Base-by-base conservation (phyloP, 345 rosid genomes). In the Psidium friedrichsthalianum region DNA sequence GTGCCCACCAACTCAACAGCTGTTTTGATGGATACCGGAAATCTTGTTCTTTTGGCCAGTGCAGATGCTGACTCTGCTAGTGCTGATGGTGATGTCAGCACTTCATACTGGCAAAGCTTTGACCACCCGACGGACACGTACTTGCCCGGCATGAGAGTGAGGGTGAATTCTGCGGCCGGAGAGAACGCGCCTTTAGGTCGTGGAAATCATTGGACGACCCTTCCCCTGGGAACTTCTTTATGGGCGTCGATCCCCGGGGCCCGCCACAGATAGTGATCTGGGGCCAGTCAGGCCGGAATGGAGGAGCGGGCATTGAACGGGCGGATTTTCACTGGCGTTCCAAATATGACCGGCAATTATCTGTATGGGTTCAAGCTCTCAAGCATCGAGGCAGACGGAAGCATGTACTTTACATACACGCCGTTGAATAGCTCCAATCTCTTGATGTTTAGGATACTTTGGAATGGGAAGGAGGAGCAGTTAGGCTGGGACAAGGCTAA, bases 271-370 rank as follows among this genome's bases (percentile, higher is more conserved):
- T 96, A 27, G 94, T 96, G 54, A 87, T 94, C n/a, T 95, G 96
- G 98, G 92, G 93, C 20, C 44, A 82, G 0, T 78, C 81, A 42
- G 89, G 51, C 22, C 91, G 96, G 58, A 88, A 69, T 96, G 99
- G 99, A 88, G 97, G 89, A 94, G 98, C 40, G 98, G 99, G 6
- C 94, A 92, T 12, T 96, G 99, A 91, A 93, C 51, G 92, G 90
- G 0, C 82, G 87, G 16, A 52, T 92, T 3, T 96, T 96, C 56
- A 92, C 93, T 0, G 96, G 99, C 27, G 86, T 95, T 12, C 96
- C 93, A 0, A 69, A 81, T 51, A 94, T 92, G 96, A 52, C 86
- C 40, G 8, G 93, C 1, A 92, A 88, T 83, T 83, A 83, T 85
- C 85, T 55, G 18, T 93, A 91, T 20, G 96, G 99, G 12, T 95